Base-by-base conservation (phyloP, 2,329 filamentous ascomycete species). In the Gnomoniopsis smithogilvyi region DNA sequence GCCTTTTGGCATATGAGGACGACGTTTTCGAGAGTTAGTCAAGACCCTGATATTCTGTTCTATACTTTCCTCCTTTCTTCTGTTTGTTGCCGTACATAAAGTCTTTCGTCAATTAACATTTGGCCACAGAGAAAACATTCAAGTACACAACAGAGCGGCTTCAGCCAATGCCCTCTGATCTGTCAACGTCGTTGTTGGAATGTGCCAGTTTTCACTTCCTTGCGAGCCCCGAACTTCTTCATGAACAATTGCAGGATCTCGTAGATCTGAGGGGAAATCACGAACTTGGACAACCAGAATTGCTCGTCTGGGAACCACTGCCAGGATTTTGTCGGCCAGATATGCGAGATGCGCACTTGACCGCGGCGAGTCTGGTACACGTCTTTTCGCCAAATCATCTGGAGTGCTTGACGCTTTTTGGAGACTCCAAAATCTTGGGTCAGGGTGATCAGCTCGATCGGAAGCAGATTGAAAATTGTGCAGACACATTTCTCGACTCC, bases 351-450 rank as follows among this genome's bases (percentile, higher is more conserved):
- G 65, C 61, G 48, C 64, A 62, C 60, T 45, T 48, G 56, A 67
- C 46, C 62, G 70, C 63, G 38, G 70, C 45, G 22, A 64, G 58
- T 48, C 46, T 64, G 1, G 70, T 74, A 0, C 67, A 73, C 36
- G 63, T 74, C 6, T 70, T 74, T 57, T 72, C 70, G 11, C 73
- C 73, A 3, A 74, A 75, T 54, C 73, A 74, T 48, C 64, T 74
- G n/a, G 73, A 74, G 46, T 57, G 74, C 6, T 62, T 64, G 15
- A 57, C 24, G 1, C 51, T 72, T 0, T 72, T 63, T 45, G 66
- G 41, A 46, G 58, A 54, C 33, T 61, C 1, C 10, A 51, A 17
- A n/a, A n/a, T 2, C 2, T 11, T n/a, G 2, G 3, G 1, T 11
- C 7, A 26, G 10, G n/a, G 26, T 19, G 24, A 22, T 8, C 1